Conservation (phyloP, 495 filamentous ascomycete genomes). For the Lasiosphaeria ovina region DNA sequence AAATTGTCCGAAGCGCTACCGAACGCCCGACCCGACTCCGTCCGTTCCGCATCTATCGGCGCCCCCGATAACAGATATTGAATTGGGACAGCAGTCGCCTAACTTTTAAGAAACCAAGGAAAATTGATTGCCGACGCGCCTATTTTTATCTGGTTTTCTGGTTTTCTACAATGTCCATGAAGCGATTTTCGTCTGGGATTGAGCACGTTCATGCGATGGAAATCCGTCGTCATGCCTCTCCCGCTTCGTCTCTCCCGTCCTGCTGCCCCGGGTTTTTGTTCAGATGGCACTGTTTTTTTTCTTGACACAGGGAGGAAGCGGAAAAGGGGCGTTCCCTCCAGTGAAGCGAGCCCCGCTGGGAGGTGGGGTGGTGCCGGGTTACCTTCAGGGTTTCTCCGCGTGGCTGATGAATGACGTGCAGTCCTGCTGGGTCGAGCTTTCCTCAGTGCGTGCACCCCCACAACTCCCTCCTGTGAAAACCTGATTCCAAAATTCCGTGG, state of each 20-base stretch:
- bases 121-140: too few relatives aligned
- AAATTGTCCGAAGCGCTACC: too few relatives aligned
- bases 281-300: not conserved
- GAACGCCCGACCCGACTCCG: too few relatives aligned
- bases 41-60: too few relatives aligned
- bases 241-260: not conserved
- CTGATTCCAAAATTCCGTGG: not conserved
- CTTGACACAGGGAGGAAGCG: not conserved
- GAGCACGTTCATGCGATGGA: not conserved
- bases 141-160: not conserved
- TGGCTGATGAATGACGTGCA: conserved; percentile 32
- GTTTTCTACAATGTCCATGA: not conserved
- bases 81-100: too few relatives aligned
- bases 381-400: conserved; percentile 23
- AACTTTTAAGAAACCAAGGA: too few relatives aligned
- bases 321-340: too few relatives aligned
- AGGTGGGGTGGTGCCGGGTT: not conserved
- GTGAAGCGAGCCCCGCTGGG: too few relatives aligned
- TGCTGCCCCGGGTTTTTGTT: not conserved
- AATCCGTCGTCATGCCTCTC: not conserved
- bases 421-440: not conserved
- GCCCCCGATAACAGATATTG: too few relatives aligned
- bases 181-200: not conserved
- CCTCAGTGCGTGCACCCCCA: not conserved
- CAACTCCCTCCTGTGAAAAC: not conserved